Percentiles rank a stretch among this genome's conserved stretches.
phyloP scores from a whole-genome alignment of 2,329 filamentous ascomycete genomes.

The Colletotrichum aenigma region DNA sequence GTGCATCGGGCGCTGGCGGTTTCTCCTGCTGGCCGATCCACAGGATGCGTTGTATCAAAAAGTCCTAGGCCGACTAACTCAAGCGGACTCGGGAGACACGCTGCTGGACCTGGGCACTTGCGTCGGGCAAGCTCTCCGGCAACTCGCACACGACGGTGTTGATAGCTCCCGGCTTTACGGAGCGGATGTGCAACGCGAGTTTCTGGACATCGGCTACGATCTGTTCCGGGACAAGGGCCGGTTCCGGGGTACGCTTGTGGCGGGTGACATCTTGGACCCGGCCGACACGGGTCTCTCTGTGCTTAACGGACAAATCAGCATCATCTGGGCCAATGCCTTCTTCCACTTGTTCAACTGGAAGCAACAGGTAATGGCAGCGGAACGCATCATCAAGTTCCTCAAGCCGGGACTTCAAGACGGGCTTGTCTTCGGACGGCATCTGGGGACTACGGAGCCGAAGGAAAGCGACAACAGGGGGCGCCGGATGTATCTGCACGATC shows the following conservation, averaged over 20 bases:
- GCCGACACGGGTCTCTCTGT: conserved; percentile 36
- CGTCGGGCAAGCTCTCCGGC: conserved; percentile 54
- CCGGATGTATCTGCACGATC: conserved; percentile 49
- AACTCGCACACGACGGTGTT: conserved; percentile 55
- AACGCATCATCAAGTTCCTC: conserved; percentile 49
- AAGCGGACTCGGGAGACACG: conserved; percentile 39
- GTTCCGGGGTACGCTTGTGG: conserved; percentile 52
- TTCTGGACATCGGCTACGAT: conserved; percentile 65
- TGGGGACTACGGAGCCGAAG: conserved; percentile 41
- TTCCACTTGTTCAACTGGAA: conserved; percentile 55
- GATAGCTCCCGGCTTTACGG: conserved; percentile 52
- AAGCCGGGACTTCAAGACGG: conserved; percentile 46
- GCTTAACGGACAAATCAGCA: conserved; percentile 46
- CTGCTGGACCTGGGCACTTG: conserved; percentile 57
- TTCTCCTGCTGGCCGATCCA: conserved; percentile 46
- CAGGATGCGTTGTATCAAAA: conserved; percentile 46
- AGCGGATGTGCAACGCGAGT: conserved; percentile 51
- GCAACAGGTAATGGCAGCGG: conserved; percentile 49
- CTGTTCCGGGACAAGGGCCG: conserved; percentile 64
- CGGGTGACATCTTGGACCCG: conserved; percentile 53
- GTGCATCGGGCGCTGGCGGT: conserved; percentile 55
- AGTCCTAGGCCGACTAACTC: conserved; percentile 44
- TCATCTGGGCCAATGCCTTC: conserved; percentile 54
- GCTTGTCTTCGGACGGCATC: conserved; percentile 57
- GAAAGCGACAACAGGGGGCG: conserved; percentile 26